These are phyloP conservation scores for Exophiala viscosa DNA, from an alignment of 2,329 filamentous ascomycete genomes.

Conservation along the genomic window DNA sequence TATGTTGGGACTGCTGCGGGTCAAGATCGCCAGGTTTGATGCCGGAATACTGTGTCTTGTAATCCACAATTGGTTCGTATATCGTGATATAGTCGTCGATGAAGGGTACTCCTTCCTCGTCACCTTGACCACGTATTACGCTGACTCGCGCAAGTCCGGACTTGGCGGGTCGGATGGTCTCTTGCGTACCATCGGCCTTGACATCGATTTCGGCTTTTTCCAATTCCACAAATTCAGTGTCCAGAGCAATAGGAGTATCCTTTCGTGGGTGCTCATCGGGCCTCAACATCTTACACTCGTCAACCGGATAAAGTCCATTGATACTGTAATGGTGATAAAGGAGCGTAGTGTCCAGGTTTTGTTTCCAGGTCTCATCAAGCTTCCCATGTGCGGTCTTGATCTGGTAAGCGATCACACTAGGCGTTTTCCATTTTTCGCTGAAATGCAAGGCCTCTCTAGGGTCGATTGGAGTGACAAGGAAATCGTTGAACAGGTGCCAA, in stretches of 20 bases:
- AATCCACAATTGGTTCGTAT: conserved; percentile 82
- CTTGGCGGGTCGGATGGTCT: conserved; percentile 85
- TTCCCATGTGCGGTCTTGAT: conserved; percentile 74
- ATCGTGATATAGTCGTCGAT: conserved; percentile 97
- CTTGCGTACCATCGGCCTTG: conserved; percentile 86
- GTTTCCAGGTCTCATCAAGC: conserved; percentile 83
- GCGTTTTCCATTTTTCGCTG: conserved; percentile 86
- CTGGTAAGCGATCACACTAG: conserved; percentile 83
- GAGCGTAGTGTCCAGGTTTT: conserved; percentile 75
- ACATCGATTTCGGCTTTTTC: conserved; percentile 94
- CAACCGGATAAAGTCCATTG: conserved; percentile 37
- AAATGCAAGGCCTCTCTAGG: conserved; percentile 84
- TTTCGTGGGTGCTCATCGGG: conserved; percentile 64
- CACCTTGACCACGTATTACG: conserved; percentile 74
- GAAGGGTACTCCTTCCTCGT: conserved; percentile 77
- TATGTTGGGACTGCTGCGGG: conserved; percentile 70
- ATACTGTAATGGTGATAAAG: conserved; percentile 70
- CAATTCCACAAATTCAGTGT: conserved; percentile 93
- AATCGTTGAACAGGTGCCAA: conserved; percentile 98
- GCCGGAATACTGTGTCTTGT: conserved; percentile 89
- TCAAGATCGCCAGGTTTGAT: conserved; percentile 84
- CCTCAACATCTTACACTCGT: conserved; percentile 37
- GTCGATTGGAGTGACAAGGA: conserved; percentile 76
- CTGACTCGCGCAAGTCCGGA: conserved; percentile 91
- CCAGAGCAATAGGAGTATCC: conserved; percentile 77